Evolutionary conservation across 495 filamentous ascomycete genomes (phyloP).

Genomic region (Rhypophila decipiens): DNA sequence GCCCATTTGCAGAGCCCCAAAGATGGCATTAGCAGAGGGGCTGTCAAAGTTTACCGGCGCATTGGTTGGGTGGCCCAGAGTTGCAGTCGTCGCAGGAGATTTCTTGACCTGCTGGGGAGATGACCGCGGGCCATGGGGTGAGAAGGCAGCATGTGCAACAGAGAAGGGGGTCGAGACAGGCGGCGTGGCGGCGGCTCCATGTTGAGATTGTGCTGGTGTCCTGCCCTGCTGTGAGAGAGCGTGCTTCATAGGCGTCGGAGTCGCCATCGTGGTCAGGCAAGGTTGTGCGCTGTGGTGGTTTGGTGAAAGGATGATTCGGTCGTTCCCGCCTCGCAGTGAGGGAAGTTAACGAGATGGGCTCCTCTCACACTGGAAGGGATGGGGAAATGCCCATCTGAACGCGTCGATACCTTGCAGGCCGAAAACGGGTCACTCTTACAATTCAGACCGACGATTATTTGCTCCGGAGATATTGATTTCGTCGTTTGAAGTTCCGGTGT

Average conservation of each 20-base stretch:
- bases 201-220: conserved; percentile 38
- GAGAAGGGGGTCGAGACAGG: conserved; percentile 53
- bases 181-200: conserved; percentile 44
- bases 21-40: conserved; percentile 44
- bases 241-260: conserved; percentile 42
- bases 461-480: no score
- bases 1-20: conserved; percentile 36
- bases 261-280: conserved; percentile 33
- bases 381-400: not conserved
- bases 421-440: no score
- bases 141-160: conserved; percentile 41
- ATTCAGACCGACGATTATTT: no score
- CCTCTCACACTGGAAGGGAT: not conserved
- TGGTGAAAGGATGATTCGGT: not conserved
- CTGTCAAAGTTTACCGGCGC: conserved; percentile 46
- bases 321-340: not conserved
- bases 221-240: conserved; percentile 43
- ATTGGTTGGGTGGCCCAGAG: conserved; percentile 30
- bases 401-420: not conserved
- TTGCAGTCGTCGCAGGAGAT: conserved; percentile 37
- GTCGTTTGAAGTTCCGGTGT: no score
- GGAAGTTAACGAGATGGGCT: not conserved
- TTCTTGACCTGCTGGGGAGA: conserved; percentile 53
- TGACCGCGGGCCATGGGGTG: conserved; percentile 41
- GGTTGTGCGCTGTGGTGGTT: not conserved